Evolutionary conservation across 2,329 filamentous ascomycete genomes (phyloP).

Genomic region (Lasiodiplodia gonubiensis): DNA sequence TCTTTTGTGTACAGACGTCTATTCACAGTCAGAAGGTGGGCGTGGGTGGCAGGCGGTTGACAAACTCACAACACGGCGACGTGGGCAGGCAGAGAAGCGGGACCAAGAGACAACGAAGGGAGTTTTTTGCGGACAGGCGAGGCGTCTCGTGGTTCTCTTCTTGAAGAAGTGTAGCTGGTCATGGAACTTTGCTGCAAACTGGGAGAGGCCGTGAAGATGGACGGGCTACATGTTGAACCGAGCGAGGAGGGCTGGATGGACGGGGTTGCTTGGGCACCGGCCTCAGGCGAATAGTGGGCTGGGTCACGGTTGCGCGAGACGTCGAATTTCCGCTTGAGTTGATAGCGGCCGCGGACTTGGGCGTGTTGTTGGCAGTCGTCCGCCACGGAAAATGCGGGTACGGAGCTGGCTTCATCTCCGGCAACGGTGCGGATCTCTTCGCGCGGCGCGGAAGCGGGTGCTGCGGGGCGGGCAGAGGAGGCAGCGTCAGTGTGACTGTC

Average conservation of each 20-base stretch:
- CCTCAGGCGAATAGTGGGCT: background rate
- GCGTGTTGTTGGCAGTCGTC: background rate
- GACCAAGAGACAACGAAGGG: background rate
- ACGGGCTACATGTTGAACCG: constrained; percentile 13
- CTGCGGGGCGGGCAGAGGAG: background rate
- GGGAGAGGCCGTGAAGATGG: background rate
- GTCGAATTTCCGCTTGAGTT: background rate
- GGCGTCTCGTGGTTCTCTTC: background rate
- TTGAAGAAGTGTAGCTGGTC: constrained; percentile 13
- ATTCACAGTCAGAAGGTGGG: background rate
- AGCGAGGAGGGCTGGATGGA: constrained; percentile 18
- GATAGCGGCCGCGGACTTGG: background rate
- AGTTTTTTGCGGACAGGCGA: background rate
- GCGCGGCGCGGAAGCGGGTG: background rate
- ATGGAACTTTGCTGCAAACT: constrained; percentile 21
- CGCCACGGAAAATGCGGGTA: background rate
- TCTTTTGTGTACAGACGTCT: constrained; percentile 3
- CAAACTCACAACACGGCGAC: constrained; percentile 10
- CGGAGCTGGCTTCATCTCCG: background rate
- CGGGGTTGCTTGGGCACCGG: background rate
- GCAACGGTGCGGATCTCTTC: background rate
- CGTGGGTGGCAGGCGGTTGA: background rate
- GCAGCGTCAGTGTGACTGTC: background rate
- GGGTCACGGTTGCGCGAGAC: background rate
- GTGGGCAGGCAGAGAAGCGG: constrained; percentile 10